These are phyloP conservation scores for grape (Vitis vinifera) DNA, from an alignment of 164 flowering plant genomes.

Conservation along the genomic window ASM3070453v1 NC_081821.1:12286501-12287000, in stretches of 20 bases:
- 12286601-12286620: conserved; percentile 91
- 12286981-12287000: too few relatives aligned
- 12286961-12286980: conserved; percentile 12
- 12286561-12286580: conserved; percentile 72
- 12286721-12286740: conserved; percentile 53
- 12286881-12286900: conserved; percentile 2
- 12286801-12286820: conserved; percentile 81
- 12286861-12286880: conserved; percentile 91
- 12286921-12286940: conserved; percentile 7
- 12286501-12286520: too few relatives aligned
- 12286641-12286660: conserved; percentile 82
- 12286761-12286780: conserved; percentile 67
- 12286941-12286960: neutral
- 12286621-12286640: conserved; percentile 92
- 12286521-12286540: conserved; percentile 38
- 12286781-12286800: conserved; percentile 49
- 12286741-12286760: conserved; percentile 57
- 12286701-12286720: conserved; percentile 91
- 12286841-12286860: conserved; percentile 82
- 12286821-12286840: conserved; percentile 80
- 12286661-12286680: conserved; percentile 89
- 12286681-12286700: conserved; percentile 78
- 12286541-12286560: conserved; percentile 85
- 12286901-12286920: conserved; percentile 20
- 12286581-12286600: conserved; percentile 86